These are phyloP conservation scores for Fusarium austroafricanum DNA, from an alignment of 2,329 filamentous ascomycete genomes.

Conservation along the genomic window DNA sequence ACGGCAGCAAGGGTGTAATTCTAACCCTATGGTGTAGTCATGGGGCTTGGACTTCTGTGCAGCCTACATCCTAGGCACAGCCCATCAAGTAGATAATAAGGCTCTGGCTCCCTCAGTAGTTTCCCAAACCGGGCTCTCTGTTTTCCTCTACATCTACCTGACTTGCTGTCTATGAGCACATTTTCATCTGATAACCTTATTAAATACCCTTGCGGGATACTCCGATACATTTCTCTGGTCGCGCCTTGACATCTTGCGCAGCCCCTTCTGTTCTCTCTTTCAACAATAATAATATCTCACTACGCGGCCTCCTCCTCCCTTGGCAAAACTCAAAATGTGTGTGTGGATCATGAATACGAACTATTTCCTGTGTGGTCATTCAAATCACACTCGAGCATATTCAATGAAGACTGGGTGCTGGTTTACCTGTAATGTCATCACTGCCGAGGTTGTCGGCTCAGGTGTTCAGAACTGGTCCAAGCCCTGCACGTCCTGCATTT, in stretches of 20 bases:
- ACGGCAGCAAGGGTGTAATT: neutral
- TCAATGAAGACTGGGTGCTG: neutral
- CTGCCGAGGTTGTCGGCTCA: neutral
- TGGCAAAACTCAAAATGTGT: neutral
- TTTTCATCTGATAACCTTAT: too few relatives aligned
- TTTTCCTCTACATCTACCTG: too few relatives aligned
- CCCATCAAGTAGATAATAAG: neutral
- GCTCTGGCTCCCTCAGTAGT: neutral
- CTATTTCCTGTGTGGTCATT: neutral
- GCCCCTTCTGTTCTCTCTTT: accelerated
- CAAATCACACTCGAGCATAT: neutral
- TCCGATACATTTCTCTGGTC: too few relatives aligned
- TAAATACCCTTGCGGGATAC: too few relatives aligned
- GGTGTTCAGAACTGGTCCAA: neutral
- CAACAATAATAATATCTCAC: too few relatives aligned
- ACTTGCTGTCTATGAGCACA: too few relatives aligned
- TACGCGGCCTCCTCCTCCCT: too few relatives aligned
- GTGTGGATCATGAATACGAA: slow-evolving; percentile 1
- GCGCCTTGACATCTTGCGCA: too few relatives aligned
- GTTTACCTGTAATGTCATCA: slow-evolving; percentile 4
- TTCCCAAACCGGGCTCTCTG: too few relatives aligned
- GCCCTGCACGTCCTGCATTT: neutral
- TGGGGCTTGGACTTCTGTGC: accelerated
- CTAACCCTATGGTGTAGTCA: neutral
- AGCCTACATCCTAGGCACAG: too few relatives aligned